phyloP scores from a whole-genome alignment of 1,284 basidiomycete species.

The Pisolithus thermaeus region DNA sequence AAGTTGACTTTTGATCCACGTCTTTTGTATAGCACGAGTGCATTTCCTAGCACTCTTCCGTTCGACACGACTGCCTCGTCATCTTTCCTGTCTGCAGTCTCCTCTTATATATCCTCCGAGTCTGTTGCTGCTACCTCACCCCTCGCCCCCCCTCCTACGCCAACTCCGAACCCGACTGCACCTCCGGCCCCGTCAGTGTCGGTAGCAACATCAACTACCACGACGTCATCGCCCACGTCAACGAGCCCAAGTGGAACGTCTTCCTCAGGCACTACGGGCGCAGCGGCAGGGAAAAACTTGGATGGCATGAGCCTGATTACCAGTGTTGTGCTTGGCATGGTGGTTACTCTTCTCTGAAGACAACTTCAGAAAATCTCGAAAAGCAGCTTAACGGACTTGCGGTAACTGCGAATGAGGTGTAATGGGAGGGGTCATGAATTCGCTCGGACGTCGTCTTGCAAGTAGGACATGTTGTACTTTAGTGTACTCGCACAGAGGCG shows the following conservation, averaged over 20 bases:
- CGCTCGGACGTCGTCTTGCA: no score
- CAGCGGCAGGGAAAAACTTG: constrained; percentile 3
- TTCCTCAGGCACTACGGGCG: constrained; percentile 1
- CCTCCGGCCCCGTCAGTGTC: not conserved
- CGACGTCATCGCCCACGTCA: not conserved
- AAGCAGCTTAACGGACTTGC: no score
- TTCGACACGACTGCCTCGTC: constrained; percentile 20
- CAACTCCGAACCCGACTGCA: not conserved
- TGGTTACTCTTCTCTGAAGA: constrained; percentile 5
- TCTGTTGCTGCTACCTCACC: constrained; percentile 16
- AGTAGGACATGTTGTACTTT: no score
- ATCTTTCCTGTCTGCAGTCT: constrained; percentile 16
- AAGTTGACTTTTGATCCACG: no score
- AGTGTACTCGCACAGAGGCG: no score
- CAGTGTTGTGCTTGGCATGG: constrained; percentile 5
- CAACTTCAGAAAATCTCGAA: no score
- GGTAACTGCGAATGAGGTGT: no score
- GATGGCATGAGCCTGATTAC: not conserved
- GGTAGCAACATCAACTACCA: not conserved
- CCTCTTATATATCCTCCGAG: constrained; percentile 25
- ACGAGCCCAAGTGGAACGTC: not conserved
- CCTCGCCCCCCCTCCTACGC: not conserved
- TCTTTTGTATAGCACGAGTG: constrained; percentile 14
- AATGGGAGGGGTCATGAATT: no score
- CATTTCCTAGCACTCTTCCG: constrained; percentile 12